Evolutionary conservation across 345 rosid genomes (phyloP), one percentile per base, ranked within the genome.

Genomic region (Balakata baccata): DNA sequence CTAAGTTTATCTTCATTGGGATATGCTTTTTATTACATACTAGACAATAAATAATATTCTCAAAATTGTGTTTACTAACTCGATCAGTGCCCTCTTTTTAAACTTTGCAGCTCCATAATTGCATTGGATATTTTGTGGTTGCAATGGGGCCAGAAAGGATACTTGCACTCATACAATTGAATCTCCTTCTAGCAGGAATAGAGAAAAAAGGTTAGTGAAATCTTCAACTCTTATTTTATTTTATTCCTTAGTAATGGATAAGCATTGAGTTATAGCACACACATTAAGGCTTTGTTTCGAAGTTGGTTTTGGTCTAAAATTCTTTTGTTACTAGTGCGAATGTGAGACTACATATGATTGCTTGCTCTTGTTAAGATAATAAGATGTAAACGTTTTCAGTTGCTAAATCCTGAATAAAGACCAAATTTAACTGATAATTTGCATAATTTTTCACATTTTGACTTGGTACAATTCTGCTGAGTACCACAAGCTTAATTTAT

Each of bases 131-230:
- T n/a, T n/a, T n/a, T n/a, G n/a, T n/a, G n/a, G n/a, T n/a, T n/a
- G n/a, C n/a, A n/a, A n/a, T n/a, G n/a, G n/a, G n/a, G n/a, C n/a
- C n/a, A n/a, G n/a, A n/a, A n/a, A n/a, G n/a, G n/a, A n/a, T n/a
- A n/a, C n/a, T n/a, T n/a, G n/a, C n/a, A n/a, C n/a, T n/a, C n/a
- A n/a, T n/a, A n/a, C n/a, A n/a, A 77, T 86, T 3, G 92, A 90
- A 51, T 87, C 83, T 68, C 84, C n/a, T n/a, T n/a, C 91, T 16
- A 74, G 51, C 69, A 79, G 67, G 78, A 80, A 51, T 57, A 81
- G 75, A 83, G 87, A 83, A 10, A 83, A n/a, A 80, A 86, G 85
- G 89, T 89, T 17, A 34, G 63, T 34, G 37, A 23, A 50, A 25
- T 65, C 59, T 45, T 2, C n/a, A n/a, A n/a, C n/a, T n/a, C n/a